A percentile compares a stretch with the other conserved stretches of the same genome.
Conservation (phyloP, 106 monocot genomes). For the Gastrodia elata region DNA sequence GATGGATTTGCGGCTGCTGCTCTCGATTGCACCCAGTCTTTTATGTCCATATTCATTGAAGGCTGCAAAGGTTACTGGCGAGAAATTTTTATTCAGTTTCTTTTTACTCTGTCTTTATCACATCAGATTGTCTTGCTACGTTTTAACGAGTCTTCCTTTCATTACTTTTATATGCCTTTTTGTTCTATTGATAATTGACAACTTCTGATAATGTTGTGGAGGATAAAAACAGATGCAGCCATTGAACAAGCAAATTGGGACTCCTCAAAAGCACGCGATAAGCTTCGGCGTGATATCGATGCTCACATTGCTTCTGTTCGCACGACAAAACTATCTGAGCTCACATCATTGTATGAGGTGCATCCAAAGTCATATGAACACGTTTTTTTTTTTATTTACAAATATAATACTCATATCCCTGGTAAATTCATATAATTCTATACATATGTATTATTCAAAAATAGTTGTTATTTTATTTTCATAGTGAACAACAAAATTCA, state of each 20-base stretch:
- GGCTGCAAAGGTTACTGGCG: conserved; percentile 54
- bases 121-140: too few relatives aligned
- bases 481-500: too few relatives aligned
- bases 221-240: conserved; percentile 47
- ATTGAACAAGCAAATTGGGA: conserved; percentile 78
- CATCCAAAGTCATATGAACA: neutral
- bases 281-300: conserved; percentile 76
- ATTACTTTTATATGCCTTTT: too few relatives aligned
- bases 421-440: neutral
- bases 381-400: neutral
- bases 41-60: conserved; percentile 64
- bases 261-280: conserved; percentile 57
- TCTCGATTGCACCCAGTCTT: conserved; percentile 38
- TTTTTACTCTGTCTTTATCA: neutral
- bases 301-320: conserved; percentile 61
- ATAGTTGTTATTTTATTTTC: too few relatives aligned
- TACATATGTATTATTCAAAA: neutral
- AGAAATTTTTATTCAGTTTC: neutral
- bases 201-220: neutral
- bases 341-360: conserved; percentile 1
- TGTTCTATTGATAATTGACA: neutral
- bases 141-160: too few relatives aligned
- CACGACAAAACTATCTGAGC: conserved; percentile 55
- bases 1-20: conserved; percentile 76
- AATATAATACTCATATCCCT: too few relatives aligned